Base-by-base conservation (phyloP, 2,329 filamentous ascomycete genomes). In the Podosphaera xanthii region DNA sequence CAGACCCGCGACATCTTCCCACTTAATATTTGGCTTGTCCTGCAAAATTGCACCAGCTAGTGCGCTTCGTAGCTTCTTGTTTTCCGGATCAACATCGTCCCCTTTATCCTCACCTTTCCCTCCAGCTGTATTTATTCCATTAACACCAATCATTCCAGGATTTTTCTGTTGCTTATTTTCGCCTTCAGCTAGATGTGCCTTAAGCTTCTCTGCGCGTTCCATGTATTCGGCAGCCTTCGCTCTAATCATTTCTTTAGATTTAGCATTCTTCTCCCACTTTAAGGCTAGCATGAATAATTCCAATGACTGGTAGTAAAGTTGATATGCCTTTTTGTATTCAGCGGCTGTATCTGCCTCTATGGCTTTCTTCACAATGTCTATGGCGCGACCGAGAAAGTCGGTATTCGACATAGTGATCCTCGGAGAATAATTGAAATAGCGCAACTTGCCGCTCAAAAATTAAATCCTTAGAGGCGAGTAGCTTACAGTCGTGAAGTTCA, bases 241-340 rank as follows among this genome's bases (percentile, higher is more conserved):
- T 66, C 92, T 85, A 72, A 98, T 96, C 80, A 95, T 94, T 70
- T 94, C 89, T 76, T 97, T 97, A 63, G 88, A 90, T 67, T 90
- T 91, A 63, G 86, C 83, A 74, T 96, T 97, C 80, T 97, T 98
- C 76, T 98, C 92, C 91, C 91, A 98, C 77, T 98, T 98, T 61
- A 98, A 79, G 40, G 92, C 92, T 62, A 97, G 86, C 86, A 98
- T 95, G 77, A 97, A 98, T 60, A 97, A 82, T 74, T 98, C 91
- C 66, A 98, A 86, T 58, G 91, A 84, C 65, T 88, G 84, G 76
- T 95, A 96, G 80, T 98, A 98, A 63, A 86, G 79, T 70, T 95
- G 87, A 72, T 97, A 97, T 60, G 92, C 92, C 72, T 94, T 91
- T 68, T 96, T 89, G 74, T 98, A 98, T 70, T 97, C 88, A 70